Evolutionary conservation across 345 rosid species (phyloP).

Genomic region (Trapa incisa): DNA sequence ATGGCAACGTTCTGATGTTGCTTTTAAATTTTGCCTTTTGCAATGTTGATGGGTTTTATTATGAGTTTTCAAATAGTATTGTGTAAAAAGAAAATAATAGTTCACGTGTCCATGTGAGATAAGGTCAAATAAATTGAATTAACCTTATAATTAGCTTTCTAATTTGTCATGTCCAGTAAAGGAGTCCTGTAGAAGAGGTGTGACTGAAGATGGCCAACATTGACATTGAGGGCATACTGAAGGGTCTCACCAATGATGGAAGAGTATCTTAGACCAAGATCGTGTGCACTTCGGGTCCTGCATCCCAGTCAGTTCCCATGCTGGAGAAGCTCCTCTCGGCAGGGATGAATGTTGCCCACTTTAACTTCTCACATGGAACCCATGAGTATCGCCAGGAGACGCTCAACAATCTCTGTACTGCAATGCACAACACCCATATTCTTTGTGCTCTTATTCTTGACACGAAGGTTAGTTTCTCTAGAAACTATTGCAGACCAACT

Average conservation of each 20-base stretch:
- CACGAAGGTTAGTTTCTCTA: slow-evolving; percentile 35
- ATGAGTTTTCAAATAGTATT: too few species aligned
- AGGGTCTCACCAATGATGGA: slow-evolving; percentile 40
- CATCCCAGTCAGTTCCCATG: slow-evolving; percentile 76
- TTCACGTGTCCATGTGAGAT: too few species aligned
- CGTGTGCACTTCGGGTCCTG: slow-evolving; percentile 85
- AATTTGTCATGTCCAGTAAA: too few species aligned
- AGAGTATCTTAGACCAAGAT: slow-evolving; percentile 78
- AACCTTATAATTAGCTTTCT: too few species aligned
- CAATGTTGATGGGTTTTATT: too few species aligned
- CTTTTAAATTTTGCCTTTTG: too few species aligned
- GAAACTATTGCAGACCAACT: neutral
- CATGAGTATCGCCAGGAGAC: slow-evolving; percentile 88
- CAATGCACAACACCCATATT: slow-evolving; percentile 57
- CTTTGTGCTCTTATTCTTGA: slow-evolving; percentile 73
- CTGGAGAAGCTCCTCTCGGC: slow-evolving; percentile 78
- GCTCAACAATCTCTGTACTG: slow-evolving; percentile 55
- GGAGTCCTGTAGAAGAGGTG: too few species aligned
- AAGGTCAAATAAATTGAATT: too few species aligned
- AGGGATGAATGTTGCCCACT: slow-evolving; percentile 95
- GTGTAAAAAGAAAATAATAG: too few species aligned
- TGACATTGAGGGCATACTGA: slow-evolving; percentile 65
- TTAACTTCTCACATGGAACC: slow-evolving; percentile 95
- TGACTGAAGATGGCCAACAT: slow-evolving; percentile 55
- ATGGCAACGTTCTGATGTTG: too few species aligned